A percentile compares a stretch with the other conserved stretches of the same genome.
Evolutionary conservation across 169 alveolate genomes (phyloP).

Genomic region (Eimeria necatrix): DNA sequence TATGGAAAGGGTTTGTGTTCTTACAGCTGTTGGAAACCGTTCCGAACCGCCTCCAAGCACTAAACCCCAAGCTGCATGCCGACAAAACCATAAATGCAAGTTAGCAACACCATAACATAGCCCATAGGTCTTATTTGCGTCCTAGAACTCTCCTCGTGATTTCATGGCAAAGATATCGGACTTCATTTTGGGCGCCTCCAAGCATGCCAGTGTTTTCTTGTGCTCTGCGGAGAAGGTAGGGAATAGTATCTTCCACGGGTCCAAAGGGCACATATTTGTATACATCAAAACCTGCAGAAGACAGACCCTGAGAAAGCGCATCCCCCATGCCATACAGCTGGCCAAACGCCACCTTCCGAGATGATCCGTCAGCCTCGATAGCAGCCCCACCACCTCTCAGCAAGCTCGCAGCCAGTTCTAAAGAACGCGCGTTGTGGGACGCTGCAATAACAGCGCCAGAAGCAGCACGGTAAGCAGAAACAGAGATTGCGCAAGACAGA

Average conservation of each 20-base stretch:
- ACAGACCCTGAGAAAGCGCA: slow-evolving; percentile 79
- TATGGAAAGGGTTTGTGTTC: no score
- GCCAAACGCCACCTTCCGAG: slow-evolving; percentile 81
- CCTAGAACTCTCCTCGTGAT: slow-evolving; percentile 44
- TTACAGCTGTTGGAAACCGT: no score
- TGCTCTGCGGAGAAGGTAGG: slow-evolving; percentile 89
- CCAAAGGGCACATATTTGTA: slow-evolving; percentile 89
- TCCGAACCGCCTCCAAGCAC: no score
- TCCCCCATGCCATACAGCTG: slow-evolving; percentile 88
- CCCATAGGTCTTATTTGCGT: neutral
- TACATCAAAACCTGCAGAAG: slow-evolving; percentile 79
- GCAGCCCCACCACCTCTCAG: slow-evolving; percentile 28
- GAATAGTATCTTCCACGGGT: slow-evolving; percentile 87
- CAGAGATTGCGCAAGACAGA: no score
- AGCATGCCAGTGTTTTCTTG: slow-evolving; percentile 85
- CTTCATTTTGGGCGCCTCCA: slow-evolving; percentile 73
- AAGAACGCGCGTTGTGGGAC: slow-evolving; percentile 85
- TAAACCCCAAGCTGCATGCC: no score
- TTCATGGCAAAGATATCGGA: neutral
- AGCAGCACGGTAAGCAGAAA: neutral
- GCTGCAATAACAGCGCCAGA: slow-evolving; percentile 76
- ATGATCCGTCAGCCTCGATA: neutral
- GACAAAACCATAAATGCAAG: no score
- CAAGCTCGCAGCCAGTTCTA: slow-evolving; percentile 74
- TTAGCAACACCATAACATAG: no score